These are phyloP conservation scores for Ganoderma sinense DNA, from an alignment of 1,284 basidiomycete species.

Conservation along the genomic window DNA sequence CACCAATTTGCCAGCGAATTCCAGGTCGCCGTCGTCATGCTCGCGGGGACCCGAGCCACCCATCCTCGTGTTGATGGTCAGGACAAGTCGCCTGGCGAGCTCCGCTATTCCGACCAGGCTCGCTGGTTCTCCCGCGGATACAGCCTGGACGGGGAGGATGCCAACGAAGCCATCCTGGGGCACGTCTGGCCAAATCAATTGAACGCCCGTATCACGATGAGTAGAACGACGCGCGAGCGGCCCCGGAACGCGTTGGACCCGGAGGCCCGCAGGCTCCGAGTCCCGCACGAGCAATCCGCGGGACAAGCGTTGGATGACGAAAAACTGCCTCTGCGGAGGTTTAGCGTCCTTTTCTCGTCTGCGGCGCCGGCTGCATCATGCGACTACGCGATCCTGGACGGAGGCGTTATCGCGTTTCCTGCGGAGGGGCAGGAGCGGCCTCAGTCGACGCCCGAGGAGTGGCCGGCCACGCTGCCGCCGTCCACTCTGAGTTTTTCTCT, in stretches of 20 bases:
- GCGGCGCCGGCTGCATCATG: conserved; percentile 62
- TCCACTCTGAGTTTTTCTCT: not conserved
- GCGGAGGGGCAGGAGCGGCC: conserved; percentile 24
- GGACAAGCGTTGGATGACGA: conserved; percentile 41
- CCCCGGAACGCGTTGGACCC: conserved; percentile 32
- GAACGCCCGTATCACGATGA: conserved; percentile 84
- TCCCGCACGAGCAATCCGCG: not conserved
- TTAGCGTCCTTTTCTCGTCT: conserved; percentile 81
- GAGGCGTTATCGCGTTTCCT: conserved; percentile 56
- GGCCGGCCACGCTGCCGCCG: not conserved
- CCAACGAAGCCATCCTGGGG: conserved; percentile 84
- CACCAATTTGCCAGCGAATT: conserved; percentile 72
- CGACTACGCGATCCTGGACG: conserved; percentile 74
- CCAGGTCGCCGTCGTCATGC: conserved; percentile 76
- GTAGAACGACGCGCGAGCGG: conserved; percentile 67
- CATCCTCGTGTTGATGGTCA: conserved; percentile 50
- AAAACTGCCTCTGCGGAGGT: conserved; percentile 61
- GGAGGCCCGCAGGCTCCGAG: not conserved
- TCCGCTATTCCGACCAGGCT: conserved; percentile 78
- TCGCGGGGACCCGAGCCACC: conserved; percentile 89
- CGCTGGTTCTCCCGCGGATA: conserved; percentile 78
- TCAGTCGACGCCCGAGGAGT: conserved; percentile 9
- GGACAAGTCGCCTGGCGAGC: conserved; percentile 41
- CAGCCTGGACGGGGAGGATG: conserved; percentile 58
- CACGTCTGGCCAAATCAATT: conserved; percentile 92